Conservation (phyloP, 345 rosid genomes). For the Camelina sativa region DNA sequence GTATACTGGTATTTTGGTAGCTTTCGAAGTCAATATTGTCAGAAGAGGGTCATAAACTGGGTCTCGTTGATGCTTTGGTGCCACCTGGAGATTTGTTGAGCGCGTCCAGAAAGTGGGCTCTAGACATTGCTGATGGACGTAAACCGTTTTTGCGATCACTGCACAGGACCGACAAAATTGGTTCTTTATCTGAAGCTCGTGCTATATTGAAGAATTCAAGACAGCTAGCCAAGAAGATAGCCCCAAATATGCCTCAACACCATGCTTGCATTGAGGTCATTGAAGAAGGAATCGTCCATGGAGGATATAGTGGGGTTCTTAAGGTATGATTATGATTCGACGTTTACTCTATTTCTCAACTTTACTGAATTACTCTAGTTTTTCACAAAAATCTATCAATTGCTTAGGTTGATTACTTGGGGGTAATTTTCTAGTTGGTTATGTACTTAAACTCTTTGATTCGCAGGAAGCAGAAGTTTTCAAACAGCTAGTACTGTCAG, state of each 20-base stretch:
- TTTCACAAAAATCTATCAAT: no score
- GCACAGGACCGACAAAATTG: slow-evolving; percentile 83
- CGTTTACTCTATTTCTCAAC: not conserved
- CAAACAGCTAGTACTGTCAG: slow-evolving; percentile 69
- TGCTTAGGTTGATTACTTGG: no score
- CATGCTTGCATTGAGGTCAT: slow-evolving; percentile 85
- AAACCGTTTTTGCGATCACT: slow-evolving; percentile 88
- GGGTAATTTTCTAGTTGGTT: no score
- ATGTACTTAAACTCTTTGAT: slow-evolving; percentile 12
- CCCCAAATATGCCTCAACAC: slow-evolving; percentile 93
- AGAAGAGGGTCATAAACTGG: slow-evolving; percentile 87
- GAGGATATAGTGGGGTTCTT: slow-evolving; percentile 88
- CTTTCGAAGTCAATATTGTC: slow-evolving; percentile 79
- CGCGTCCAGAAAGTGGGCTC: slow-evolving; percentile 79
- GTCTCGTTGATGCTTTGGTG: slow-evolving; percentile 80
- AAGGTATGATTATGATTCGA: slow-evolving; percentile 53
- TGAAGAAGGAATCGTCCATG: slow-evolving; percentile 90
- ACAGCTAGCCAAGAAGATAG: slow-evolving; percentile 72
- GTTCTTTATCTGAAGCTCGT: slow-evolving; percentile 86
- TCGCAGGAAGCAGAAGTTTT: slow-evolving; percentile 88
- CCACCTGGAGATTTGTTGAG: slow-evolving; percentile 77
- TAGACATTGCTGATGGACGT: slow-evolving; percentile 69
- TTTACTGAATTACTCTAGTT: no score
- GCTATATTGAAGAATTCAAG: slow-evolving; percentile 60
- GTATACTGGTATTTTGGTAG: slow-evolving; percentile 49